Evolutionary conservation across 805 yeast genomes (phyloP).

Genomic region (Wickerhamomyces alni): DNA sequence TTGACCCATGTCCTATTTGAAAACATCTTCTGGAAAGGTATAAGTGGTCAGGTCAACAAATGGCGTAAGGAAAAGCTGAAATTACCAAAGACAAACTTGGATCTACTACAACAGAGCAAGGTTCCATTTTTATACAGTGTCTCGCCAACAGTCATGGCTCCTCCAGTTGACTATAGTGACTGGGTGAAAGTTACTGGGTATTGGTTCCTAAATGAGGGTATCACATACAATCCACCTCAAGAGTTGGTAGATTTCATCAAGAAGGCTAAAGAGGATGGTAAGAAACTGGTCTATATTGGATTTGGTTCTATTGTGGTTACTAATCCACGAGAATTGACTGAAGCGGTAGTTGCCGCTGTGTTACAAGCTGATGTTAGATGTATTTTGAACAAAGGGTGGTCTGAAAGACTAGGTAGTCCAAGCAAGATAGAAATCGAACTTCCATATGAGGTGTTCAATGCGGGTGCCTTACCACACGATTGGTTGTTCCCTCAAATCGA

Average conservation of each 20-base stretch:
- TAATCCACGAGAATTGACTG: constrained; percentile 72
- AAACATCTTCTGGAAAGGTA: constrained; percentile 90
- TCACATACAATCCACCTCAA: constrained; percentile 52
- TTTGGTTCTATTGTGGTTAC: constrained; percentile 93
- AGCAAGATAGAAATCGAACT: constrained; percentile 35
- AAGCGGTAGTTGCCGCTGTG: constrained; percentile 76
- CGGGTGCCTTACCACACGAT: constrained; percentile 83
- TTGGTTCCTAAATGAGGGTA: constrained; percentile 79
- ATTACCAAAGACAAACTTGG: constrained; percentile 64
- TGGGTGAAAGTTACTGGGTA: constrained; percentile 97
- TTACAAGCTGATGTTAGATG: constrained; percentile 77
- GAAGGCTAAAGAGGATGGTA: constrained; percentile 51
- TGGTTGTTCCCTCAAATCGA: constrained; percentile 89
- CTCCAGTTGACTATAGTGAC: constrained; percentile 88
- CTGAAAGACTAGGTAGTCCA: constrained; percentile 53
- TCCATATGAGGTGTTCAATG: constrained; percentile 62
- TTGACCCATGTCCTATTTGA: constrained; percentile 92
- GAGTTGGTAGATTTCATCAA: constrained; percentile 53
- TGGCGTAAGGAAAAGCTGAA: constrained; percentile 74
- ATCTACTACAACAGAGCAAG: constrained; percentile 63
- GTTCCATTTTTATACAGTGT: constrained; percentile 88
- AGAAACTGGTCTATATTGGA: constrained; percentile 84
- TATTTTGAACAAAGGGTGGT: constrained; percentile 91
- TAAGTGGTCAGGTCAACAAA: constrained; percentile 74
- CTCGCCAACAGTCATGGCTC: constrained; percentile 84